phyloP scores from a whole-genome alignment of 495 filamentous ascomycete species.

The Collariella sp. region DNA sequence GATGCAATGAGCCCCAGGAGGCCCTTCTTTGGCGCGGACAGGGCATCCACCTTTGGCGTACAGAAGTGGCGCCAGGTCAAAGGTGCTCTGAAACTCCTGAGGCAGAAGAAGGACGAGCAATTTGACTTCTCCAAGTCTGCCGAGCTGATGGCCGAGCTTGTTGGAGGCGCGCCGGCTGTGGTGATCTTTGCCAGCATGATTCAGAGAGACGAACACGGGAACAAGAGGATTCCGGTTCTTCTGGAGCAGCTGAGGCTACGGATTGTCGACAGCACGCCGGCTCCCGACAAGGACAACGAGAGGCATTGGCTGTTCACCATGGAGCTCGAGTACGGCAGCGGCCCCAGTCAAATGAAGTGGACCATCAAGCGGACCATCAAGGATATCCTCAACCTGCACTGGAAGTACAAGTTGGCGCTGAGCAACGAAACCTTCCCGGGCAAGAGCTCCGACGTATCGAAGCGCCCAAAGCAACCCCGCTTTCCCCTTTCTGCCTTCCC shows the following conservation, averaged over 20 bases:
- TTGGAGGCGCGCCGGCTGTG: constrained; percentile 83
- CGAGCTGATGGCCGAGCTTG: constrained; percentile 89
- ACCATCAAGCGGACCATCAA: constrained; percentile 75
- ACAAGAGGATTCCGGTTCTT: constrained; percentile 87
- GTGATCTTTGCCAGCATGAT: constrained; percentile 94
- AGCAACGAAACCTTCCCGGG: constrained; percentile 67
- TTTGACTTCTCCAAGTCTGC: constrained; percentile 93
- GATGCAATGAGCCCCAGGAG: constrained; percentile 41
- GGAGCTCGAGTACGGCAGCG: constrained; percentile 92
- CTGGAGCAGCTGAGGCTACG: constrained; percentile 90
- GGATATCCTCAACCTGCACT: constrained; percentile 89
- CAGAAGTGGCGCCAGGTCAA: constrained; percentile 85
- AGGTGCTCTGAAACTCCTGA: constrained; percentile 71
- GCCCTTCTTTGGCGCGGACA: constrained; percentile 49
- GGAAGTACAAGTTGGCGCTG: constrained; percentile 79
- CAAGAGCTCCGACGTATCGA: constrained; percentile 31
- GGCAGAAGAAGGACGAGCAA: constrained; percentile 72
- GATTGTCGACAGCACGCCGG: constrained; percentile 66
- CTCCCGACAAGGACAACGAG: constrained; percentile 55
- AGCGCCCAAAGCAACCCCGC: constrained; percentile 64
- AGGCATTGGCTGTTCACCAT: constrained; percentile 83
- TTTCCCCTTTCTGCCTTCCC: constrained; percentile 91
- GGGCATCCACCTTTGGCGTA: constrained; percentile 68
- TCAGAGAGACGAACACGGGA: constrained; percentile 91
- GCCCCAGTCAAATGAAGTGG: constrained; percentile 95